phyloP scores from a whole-genome alignment of 768 basidiomycete genomes.

The Podaxis pistillaris region DNA sequence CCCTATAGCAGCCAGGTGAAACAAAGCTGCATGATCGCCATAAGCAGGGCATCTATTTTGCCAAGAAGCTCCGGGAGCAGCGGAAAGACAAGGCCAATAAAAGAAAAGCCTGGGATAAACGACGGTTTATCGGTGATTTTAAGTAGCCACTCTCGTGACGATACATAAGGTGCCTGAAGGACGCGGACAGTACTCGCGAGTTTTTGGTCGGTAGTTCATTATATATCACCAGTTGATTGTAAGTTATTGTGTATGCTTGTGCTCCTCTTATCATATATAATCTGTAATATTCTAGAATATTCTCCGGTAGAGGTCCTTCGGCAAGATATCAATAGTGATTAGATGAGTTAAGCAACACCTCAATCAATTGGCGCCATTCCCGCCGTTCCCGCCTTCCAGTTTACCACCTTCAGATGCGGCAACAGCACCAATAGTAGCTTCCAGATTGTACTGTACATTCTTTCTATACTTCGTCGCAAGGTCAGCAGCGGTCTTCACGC shows the following conservation, averaged over 20 bases:
- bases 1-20: background rate
- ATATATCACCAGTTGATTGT: background rate
- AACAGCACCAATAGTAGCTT: slow-evolving; percentile 46
- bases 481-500: slow-evolving; percentile 79
- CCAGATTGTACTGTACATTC: slow-evolving; percentile 91
- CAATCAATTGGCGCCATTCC: background rate
- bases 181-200: no score
- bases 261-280: background rate
- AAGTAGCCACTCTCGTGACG: background rate
- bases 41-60: background rate
- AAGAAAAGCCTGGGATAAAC: background rate
- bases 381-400: background rate
- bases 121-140: background rate
- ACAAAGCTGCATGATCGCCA: background rate
- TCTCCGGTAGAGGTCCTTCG: background rate
- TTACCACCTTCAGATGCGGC: slow-evolving; percentile 1
- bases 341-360: background rate
- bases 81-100: background rate
- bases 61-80: slow-evolving; percentile 1
- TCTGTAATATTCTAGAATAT: background rate
- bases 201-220: no score
- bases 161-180: no score
- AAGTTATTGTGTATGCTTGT: background rate
- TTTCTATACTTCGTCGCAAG: slow-evolving; percentile 85
- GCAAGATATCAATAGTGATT: background rate